A percentile compares a stretch with the other conserved stretches of the same genome.
Conservation (phyloP, 2,329 filamentous ascomycete species). For the Exophiala phaeomuriformis region DNA sequence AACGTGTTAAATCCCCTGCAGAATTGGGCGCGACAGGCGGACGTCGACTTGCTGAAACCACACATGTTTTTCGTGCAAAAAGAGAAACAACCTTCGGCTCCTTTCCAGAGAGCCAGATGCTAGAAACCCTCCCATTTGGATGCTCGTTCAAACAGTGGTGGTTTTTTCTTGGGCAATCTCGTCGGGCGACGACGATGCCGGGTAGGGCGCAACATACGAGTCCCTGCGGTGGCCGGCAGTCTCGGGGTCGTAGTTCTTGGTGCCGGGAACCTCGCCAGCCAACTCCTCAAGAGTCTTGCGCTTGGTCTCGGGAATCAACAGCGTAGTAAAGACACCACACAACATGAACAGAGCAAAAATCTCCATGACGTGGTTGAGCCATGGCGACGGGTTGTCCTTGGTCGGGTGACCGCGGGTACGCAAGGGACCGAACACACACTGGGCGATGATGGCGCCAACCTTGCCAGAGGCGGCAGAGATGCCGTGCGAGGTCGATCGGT, state of each 20-base stretch:
- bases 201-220: slow-evolving; percentile 9
- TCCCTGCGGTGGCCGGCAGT: slow-evolving; percentile 24
- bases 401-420: slow-evolving; percentile 50
- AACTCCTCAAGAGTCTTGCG: slow-evolving; percentile 65
- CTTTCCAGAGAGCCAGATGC: too few relatives aligned
- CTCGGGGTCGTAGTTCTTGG: slow-evolving; percentile 39
- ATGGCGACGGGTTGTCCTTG: slow-evolving; percentile 50
- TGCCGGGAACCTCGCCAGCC: slow-evolving; percentile 59
- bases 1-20: not conserved
- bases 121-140: too few relatives aligned
- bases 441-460: slow-evolving; percentile 60
- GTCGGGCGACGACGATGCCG: slow-evolving; percentile 27
- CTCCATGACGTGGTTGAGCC: slow-evolving; percentile 63
- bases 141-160: not conserved
- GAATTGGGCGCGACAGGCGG: too few relatives aligned
- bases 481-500: slow-evolving; percentile 57
- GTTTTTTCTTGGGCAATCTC: not conserved
- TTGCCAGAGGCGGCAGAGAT: slow-evolving; percentile 61
- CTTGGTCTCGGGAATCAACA: slow-evolving; percentile 73
- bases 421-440: slow-evolving; percentile 58
- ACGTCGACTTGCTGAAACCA: too few relatives aligned
- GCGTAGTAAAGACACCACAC: slow-evolving; percentile 57
- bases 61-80: too few relatives aligned
- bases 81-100: too few relatives aligned
- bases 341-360: slow-evolving; percentile 57